Base-by-base conservation (phyloP, 805 yeast genomes). In the Metschnikowia amazonensis region DNA sequence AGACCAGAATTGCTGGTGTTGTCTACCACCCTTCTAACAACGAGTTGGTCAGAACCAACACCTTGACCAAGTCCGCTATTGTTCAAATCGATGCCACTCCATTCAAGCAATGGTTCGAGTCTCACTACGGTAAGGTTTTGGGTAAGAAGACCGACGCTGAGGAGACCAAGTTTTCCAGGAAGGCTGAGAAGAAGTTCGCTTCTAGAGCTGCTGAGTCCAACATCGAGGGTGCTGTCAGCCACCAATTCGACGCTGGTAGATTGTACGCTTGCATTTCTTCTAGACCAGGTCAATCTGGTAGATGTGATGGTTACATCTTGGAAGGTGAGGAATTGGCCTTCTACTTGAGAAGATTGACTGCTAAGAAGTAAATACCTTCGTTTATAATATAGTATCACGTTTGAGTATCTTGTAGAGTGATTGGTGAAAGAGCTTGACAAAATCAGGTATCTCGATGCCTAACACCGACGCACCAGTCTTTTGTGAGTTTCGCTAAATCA, bases 301-400 rank as follows among this genome's bases (percentile, higher is more conserved):
- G 99, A 82, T 85, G 89, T 80, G 99, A 94, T 76, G 99, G 99
- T 80, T 94, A 94, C 95, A 86, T 94, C 80, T 87, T 94, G 76
- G 99, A 94, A 84, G 99, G 99, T 80, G 99, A 94, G 76, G 99
- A 94, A 82, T 89, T 94, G 78, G 98, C 98, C 76, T 94, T 94
- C 95, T 94, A 94, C 96, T 85, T 94, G 77, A 89, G 96, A 86
- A 92, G 96, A 89, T 82, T 94, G 79, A 84, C 96, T 76, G 95
- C 97, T 75, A 92, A 94, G 90, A 94, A 92, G 86, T 92, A 89
- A 84, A 47, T 51, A 27, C 25, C 30, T 33, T 39, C 20, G 28
- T 24, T 43, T 38, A 49, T 44, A 49, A 51, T 51, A 51, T 45
- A 51, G 45, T 49, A 40, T 43, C 48, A 48, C 48, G 51, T 43